phyloP scores from a whole-genome alignment of 2,329 filamentous ascomycete genomes.

The Pseudogymnoascus sp. region DNA sequence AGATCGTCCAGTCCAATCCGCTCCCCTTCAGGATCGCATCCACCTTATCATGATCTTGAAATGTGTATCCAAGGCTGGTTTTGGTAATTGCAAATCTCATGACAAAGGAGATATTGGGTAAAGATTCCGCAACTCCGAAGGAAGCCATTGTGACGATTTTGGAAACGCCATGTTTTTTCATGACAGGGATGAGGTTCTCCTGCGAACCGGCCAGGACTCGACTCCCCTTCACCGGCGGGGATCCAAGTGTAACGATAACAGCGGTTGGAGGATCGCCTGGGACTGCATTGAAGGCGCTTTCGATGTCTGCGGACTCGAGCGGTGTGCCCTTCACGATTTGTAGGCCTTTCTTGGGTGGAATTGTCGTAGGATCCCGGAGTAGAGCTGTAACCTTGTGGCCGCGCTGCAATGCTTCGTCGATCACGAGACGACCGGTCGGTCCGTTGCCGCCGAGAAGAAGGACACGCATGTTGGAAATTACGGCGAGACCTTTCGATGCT shows the following conservation, averaged over 20 bases:
- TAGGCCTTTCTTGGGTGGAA: slow-evolving; percentile 29
- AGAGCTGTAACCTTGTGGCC: slow-evolving; percentile 39
- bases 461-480: slow-evolving; percentile 21
- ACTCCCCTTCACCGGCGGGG: slow-evolving; percentile 26
- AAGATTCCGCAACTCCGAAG: slow-evolving; percentile 41
- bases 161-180: slow-evolving; percentile 28
- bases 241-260: slow-evolving; percentile 29
- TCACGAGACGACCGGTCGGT: slow-evolving; percentile 37
- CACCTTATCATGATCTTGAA: slow-evolving; percentile 38
- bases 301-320: slow-evolving; percentile 31
- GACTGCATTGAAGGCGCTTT: slow-evolving; percentile 36
- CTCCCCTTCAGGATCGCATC: slow-evolving; percentile 18
- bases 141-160: slow-evolving; percentile 44
- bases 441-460: slow-evolving; percentile 39
- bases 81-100: slow-evolving; percentile 38
- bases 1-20: slow-evolving; percentile 15
- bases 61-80: slow-evolving; percentile 38
- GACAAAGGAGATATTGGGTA: slow-evolving; percentile 33
- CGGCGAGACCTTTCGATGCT: not conserved
- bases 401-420: slow-evolving; percentile 29
- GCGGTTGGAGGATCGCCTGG: slow-evolving; percentile 42
- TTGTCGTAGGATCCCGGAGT: slow-evolving; percentile 32
- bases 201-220: slow-evolving; percentile 39
- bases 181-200: slow-evolving; percentile 31
- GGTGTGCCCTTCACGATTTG: slow-evolving; percentile 34